phyloP scores from a whole-genome alignment of 305 asterid species.

The Fraxinus latifolia region DNA sequence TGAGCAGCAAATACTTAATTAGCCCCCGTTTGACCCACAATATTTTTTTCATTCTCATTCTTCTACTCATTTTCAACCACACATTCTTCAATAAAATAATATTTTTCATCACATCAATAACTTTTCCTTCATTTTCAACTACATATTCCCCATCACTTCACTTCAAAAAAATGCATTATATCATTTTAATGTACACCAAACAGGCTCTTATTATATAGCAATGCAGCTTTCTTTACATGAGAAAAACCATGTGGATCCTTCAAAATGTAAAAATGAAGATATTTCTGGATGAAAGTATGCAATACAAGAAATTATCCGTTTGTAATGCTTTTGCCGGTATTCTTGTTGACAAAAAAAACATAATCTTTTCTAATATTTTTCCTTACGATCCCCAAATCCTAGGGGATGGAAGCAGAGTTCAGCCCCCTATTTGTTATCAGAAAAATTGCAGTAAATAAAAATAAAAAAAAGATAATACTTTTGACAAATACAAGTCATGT shows the following conservation, averaged over 20 bases:
- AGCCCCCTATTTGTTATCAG: constrained; percentile 8
- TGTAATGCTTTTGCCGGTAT: background rate
- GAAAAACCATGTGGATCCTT: constrained; percentile 12
- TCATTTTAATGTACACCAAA: no score
- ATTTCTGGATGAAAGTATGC: background rate
- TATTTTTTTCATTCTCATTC: no score
- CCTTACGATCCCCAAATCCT: constrained; percentile 6
- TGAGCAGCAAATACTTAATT: background rate
- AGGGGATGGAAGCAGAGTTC: background rate
- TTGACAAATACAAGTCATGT: background rate
- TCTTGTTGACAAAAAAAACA: background rate
- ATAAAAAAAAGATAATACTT: background rate
- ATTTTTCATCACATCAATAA: no score
- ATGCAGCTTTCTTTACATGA: background rate
- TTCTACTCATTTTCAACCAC: no score
- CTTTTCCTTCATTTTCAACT: no score
- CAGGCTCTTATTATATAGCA: background rate
- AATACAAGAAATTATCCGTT: background rate
- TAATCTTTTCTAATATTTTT: background rate
- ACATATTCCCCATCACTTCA: no score
- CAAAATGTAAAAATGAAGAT: background rate
- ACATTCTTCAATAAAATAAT: no score
- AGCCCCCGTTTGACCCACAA: no score
- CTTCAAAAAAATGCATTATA: no score
- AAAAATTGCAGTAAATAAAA: constrained; percentile 9